phyloP scores from a whole-genome alignment of 2,329 filamentous ascomycete genomes.

The Lachnellula occidentalis region DNA sequence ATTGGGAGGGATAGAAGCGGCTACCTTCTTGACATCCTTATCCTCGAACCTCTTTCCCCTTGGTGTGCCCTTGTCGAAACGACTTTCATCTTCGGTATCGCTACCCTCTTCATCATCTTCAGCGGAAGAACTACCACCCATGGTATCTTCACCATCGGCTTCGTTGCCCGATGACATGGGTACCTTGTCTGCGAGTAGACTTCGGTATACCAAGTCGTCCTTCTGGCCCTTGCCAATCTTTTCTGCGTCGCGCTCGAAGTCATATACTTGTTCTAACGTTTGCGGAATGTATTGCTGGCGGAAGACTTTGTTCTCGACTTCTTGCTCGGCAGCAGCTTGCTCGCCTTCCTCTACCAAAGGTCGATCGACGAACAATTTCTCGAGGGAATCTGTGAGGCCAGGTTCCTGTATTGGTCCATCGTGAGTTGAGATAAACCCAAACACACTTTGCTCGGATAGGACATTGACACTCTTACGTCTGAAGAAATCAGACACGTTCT shows the following conservation, averaged over 20 bases:
- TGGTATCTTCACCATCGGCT: slow-evolving; percentile 35
- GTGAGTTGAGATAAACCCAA: slow-evolving; percentile 70
- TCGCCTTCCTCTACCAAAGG: slow-evolving; percentile 49
- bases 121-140: slow-evolving; percentile 36
- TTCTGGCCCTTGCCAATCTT: slow-evolving; percentile 69
- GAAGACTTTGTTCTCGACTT: slow-evolving; percentile 88
- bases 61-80: slow-evolving; percentile 62
- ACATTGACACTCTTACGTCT: slow-evolving; percentile 75
- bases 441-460: slow-evolving; percentile 72
- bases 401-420: slow-evolving; percentile 57
- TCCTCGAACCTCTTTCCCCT: slow-evolving; percentile 83
- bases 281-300: slow-evolving; percentile 95
- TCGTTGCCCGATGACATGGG: slow-evolving; percentile 36
- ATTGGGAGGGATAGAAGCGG: slow-evolving; percentile 3
- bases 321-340: slow-evolving; percentile 50
- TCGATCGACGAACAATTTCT: slow-evolving; percentile 59
- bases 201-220: slow-evolving; percentile 76
- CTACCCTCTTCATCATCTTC: slow-evolving; percentile 38
- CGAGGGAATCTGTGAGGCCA: slow-evolving; percentile 55
- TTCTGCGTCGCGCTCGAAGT: slow-evolving; percentile 85
- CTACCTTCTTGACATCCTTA: slow-evolving; percentile 78
- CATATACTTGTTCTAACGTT: slow-evolving; percentile 91
- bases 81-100: slow-evolving; percentile 44
- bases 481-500: slow-evolving; percentile 95
- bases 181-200: slow-evolving; percentile 69